Evolutionary conservation across 805 yeast species (phyloP), one percentile per base, ranked within the genome.

Genomic region (Zygotorulaspora sp.): DNA sequence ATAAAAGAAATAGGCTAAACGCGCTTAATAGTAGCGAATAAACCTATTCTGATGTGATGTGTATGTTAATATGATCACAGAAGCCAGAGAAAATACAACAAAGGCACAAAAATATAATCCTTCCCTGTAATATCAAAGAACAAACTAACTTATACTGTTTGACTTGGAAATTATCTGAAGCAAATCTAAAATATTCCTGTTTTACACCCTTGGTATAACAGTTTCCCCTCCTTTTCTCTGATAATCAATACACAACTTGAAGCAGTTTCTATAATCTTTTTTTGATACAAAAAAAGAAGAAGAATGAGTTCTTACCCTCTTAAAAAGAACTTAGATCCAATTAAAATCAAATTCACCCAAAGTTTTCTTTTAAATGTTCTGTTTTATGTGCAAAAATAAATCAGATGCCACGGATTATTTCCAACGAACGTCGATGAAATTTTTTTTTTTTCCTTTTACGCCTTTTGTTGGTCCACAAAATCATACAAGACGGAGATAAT

Each of bases 201-300:
- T 26, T 36, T 28, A 11, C 11, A 28, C 17, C 26, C 20, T 26
- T 32, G 18, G 15, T 30, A 32, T 21, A 25, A 31, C 26, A 27
- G 15, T 20, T 30, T 19, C 10, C 32, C 30, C 41, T 32, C 21
- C 37, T 32, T 33, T 25, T 24, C 43, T 35, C 38, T 21, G 18
- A 33, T 20, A 18, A 35, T 38, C 30, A 36, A 43, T 39, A 40
- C 36, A 38, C 46, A 43, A 43, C 43, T 39, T 43, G 36, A 38
- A 43, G 43, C 40, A 39, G 46, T 27, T 43, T 38, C 43, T 39
- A 31, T 36, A 38, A 32, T 43, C 41, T 32, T 42, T 35, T 30
- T 37, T 21, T 34, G 26, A 35, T 35, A 26, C 23, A 27, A 29
- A 32, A 36, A 39, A 40, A 36, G 43, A 43, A 43, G 43, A 43